Evolutionary conservation across 2,329 filamentous ascomycete genomes (phyloP).

Genomic region (Lachnellula hyalina): DNA sequence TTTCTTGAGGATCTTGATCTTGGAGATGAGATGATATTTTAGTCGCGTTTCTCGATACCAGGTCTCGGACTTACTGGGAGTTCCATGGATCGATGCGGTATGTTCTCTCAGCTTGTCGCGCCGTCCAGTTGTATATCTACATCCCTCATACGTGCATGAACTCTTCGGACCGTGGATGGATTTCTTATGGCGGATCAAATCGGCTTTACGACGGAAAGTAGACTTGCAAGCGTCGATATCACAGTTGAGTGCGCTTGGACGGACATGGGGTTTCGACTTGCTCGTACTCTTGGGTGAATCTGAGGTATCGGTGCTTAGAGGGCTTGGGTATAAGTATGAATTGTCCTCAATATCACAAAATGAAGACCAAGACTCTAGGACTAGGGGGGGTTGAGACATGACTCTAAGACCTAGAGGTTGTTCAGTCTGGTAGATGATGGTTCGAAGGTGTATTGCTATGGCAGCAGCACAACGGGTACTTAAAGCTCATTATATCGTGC

Average conservation of each 20-base stretch:
- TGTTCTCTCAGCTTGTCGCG: constrained; percentile 9
- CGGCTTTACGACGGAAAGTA: constrained; percentile 3
- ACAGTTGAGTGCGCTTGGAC: not conserved
- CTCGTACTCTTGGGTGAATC: not conserved
- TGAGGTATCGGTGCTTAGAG: not conserved
- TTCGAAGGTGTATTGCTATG: not conserved
- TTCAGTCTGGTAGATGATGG: not conserved
- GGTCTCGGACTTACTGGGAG: not conserved
- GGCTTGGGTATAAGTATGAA: not conserved
- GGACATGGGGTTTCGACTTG: not conserved
- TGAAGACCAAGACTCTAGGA: not conserved
- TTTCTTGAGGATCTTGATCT: not conserved
- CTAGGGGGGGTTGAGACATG: not conserved
- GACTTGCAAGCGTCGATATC: not conserved
- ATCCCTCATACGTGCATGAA: constrained; percentile 1
- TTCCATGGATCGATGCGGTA: constrained; percentile 1
- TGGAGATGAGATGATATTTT: not conserved
- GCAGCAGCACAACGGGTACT: too few species aligned
- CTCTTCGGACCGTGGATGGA: constrained; percentile 8
- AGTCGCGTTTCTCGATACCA: not conserved
- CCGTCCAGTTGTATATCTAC: constrained; percentile 3
- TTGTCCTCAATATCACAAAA: not conserved
- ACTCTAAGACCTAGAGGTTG: not conserved
- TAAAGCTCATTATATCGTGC: too few species aligned
- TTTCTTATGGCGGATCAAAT: constrained; percentile 3